Base-by-base conservation (phyloP, 192 early-diverging fungal genomes). In the Coemansia sp. region DNA sequence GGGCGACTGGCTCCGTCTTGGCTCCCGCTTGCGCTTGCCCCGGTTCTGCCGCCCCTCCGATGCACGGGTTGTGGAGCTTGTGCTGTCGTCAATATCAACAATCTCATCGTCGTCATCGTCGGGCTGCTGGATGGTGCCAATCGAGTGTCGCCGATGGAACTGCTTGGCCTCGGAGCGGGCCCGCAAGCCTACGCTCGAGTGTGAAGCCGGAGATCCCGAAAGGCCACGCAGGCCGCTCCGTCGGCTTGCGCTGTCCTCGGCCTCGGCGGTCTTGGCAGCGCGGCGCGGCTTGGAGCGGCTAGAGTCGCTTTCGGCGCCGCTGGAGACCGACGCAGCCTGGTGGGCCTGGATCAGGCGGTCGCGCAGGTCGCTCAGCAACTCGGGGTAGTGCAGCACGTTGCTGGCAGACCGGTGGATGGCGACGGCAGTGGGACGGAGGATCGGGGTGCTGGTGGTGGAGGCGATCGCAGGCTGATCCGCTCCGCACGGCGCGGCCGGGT, bases 301-400 rank as follows among this genome's bases (percentile, higher is more conserved):
- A 13, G 50, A 54, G 48, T 76, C 72, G 54, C 72, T 76, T 28
- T 76, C 72, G 30, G 57, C 66, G 62, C 72, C 66, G 50, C 72
- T 56, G 55, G 68, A 62, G 13, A 57, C 39, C 53, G 30, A 38
- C 15, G 50, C 46, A 16, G 60, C 36, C 67, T 76, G 72, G 41
- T 76, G 66, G 47, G 65, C 50, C 72, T 65, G 66, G 43, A 70
- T 64, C 60, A 78, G 75, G 45, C 57, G 51, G 61, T 78, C 75
- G 50, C 75, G 68, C 54, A 78, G 57, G 42, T 78, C 75, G 57
- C 68, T 78, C 26, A 78, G 68, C 10, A 78, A 63, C 68, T 78
- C 75, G 0, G 75, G 75, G 50, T 78, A 78, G 57, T 78, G 75
- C 38, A 78, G 53, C 20, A 78, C 75, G 61, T 78, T 78, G 75